Percentiles rank a stretch among this genome's conserved stretches.
These are phyloP conservation scores for Pseudogymnoascus sp. DNA, from an alignment of 2,329 filamentous ascomycete species.

Conservation along the genomic window DNA sequence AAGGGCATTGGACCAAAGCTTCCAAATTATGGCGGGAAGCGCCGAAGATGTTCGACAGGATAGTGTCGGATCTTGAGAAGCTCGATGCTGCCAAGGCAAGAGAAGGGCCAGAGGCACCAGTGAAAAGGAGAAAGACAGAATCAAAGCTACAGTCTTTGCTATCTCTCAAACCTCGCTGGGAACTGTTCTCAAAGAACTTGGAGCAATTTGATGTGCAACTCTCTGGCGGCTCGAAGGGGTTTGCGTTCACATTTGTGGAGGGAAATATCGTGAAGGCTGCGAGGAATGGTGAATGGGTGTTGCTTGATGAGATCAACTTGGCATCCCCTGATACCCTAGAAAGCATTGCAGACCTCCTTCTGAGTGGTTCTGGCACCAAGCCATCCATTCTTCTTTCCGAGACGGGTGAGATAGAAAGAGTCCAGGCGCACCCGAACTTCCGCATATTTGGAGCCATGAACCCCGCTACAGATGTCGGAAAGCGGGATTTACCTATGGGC, in stretches of 20 bases:
- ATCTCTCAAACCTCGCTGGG: constrained; percentile 64
- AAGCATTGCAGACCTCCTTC: constrained; percentile 81
- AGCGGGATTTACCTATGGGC: constrained; percentile 84
- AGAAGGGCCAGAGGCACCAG: constrained; percentile 50
- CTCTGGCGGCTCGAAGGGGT: constrained; percentile 62
- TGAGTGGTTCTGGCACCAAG: constrained; percentile 60
- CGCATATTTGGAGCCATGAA: constrained; percentile 99
- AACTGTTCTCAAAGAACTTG: constrained; percentile 66
- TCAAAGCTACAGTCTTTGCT: constrained; percentile 60
- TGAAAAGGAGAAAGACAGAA: constrained; percentile 62
- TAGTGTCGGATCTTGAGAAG: constrained; percentile 50
- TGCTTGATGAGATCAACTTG: constrained; percentile 95
- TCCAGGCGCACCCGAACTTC: constrained; percentile 86
- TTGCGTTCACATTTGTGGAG: constrained; percentile 94
- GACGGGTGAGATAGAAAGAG: constrained; percentile 84
- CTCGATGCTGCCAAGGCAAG: constrained; percentile 33
- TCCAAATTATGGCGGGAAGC: constrained; percentile 85
- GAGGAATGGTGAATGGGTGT: constrained; percentile 91
- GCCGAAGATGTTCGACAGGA: constrained; percentile 74
- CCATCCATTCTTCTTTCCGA: constrained; percentile 88
- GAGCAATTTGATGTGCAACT: constrained; percentile 77
- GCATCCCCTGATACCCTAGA: constrained; percentile 92
- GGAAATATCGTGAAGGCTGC: constrained; percentile 95
- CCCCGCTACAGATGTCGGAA: constrained; percentile 93
- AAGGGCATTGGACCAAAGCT: constrained; percentile 80